Conservation (phyloP, 2,329 filamentous ascomycete genomes). For the Trichoderma aggressivum region DNA sequence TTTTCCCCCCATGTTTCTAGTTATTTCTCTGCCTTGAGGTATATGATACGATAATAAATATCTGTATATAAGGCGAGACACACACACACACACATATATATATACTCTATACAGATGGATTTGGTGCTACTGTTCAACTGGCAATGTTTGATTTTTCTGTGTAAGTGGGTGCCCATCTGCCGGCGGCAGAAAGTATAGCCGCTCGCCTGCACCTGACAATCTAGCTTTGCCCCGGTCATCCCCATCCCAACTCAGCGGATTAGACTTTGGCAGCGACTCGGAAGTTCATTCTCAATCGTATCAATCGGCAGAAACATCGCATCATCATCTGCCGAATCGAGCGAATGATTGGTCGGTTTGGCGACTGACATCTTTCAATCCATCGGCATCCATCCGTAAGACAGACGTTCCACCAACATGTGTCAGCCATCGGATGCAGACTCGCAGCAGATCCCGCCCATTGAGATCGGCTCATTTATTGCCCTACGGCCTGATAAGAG, state of each 20-base stretch:
- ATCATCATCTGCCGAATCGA: background rate
- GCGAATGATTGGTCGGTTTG: background rate
- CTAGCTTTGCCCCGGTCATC: background rate
- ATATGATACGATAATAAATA: background rate
- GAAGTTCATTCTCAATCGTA: background rate
- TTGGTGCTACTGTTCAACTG: background rate
- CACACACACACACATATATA: background rate
- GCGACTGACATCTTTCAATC: background rate
- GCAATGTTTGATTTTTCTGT: background rate
- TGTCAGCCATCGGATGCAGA: conserved; percentile 9
- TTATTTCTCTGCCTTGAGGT: background rate
- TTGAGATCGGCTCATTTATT: conserved; percentile 18
- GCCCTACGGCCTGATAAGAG: conserved; percentile 16
- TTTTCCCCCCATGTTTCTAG: too few species aligned
- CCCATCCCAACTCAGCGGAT: background rate
- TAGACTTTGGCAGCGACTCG: background rate
- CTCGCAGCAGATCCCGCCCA: conserved; percentile 14
- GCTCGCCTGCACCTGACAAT: conserved; percentile 1
- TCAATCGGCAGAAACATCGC: background rate
- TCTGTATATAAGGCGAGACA: background rate
- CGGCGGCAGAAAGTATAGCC: conserved; percentile 14
- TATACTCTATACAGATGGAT: background rate
- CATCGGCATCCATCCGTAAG: background rate
- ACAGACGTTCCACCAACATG: background rate
- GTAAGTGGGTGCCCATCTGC: background rate